phyloP scores from a whole-genome alignment of 129 eudicot species.

The Ambrosia artemisiifolia region DNA sequence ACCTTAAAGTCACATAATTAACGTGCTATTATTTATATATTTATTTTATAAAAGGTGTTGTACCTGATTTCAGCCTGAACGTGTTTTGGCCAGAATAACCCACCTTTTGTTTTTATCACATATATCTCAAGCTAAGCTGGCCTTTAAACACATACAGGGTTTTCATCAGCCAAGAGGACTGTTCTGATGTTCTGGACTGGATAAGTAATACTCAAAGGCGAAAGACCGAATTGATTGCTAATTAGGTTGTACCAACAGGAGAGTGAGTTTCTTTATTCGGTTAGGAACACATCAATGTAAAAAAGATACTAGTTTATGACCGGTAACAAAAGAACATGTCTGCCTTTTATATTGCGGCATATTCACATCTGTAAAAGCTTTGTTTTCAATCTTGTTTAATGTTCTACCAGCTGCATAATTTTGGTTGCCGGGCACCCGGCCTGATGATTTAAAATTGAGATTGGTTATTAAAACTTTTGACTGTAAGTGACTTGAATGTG shows the following conservation, averaged over 20 bases:
- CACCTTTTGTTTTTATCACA: not conserved
- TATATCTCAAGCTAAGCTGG: not conserved
- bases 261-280: not conserved
- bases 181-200: constrained; percentile 67
- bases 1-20: not conserved
- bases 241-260: constrained; percentile 18
- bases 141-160: constrained; percentile 46
- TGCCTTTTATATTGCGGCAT: not conserved
- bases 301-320: not conserved
- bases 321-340: not conserved
- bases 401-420: not conserved
- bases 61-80: not conserved
- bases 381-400: not conserved
- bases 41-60: not conserved
- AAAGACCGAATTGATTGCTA: constrained; percentile 34
- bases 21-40: not conserved
- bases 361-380: not conserved
- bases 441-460: not conserved
- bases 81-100: not conserved
- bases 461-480: constrained; percentile 7
- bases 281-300: constrained; percentile 1
- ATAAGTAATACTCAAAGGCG: constrained; percentile 49
- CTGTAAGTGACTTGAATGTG: too few relatives aligned
- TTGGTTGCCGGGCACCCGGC: not conserved
- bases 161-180: constrained; percentile 60